Conservation (phyloP, 768 basidiomycete species). For the Collybiopsis confluens region DNA sequence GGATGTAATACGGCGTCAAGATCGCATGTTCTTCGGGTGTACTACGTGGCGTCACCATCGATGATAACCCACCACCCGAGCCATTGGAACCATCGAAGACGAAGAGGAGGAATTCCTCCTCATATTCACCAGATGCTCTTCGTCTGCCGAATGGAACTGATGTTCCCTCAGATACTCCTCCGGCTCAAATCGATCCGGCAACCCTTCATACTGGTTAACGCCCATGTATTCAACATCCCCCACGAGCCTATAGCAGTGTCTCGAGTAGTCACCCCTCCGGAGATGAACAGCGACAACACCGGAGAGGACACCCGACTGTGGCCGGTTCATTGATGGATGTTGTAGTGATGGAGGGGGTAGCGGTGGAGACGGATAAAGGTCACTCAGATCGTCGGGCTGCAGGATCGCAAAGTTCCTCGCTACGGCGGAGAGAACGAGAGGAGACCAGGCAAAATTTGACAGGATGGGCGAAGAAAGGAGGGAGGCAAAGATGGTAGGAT, state of each 20-base stretch:
- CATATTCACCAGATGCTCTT: too few species aligned
- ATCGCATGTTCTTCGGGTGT: conserved; percentile 2
- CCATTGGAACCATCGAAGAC: not conserved
- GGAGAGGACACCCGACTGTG: conserved; percentile 19
- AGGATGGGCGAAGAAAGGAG: conserved; percentile 39
- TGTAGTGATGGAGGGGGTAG: conserved; percentile 10
- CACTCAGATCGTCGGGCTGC: not conserved
- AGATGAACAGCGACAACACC: conserved; percentile 48
- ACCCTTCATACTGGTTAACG: conserved; percentile 40
- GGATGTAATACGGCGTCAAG: conserved; percentile 33
- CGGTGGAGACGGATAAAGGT: not conserved
- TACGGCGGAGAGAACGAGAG: conserved; percentile 11
- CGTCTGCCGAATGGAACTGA: not conserved
- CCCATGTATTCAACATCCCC: conserved; percentile 34
- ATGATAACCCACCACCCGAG: not conserved
- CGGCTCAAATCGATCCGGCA: conserved; percentile 39
- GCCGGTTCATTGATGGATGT: too few species aligned
- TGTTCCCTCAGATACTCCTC: conserved; percentile 18
- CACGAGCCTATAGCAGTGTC: conserved; percentile 35
- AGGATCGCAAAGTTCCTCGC: conserved; percentile 12
- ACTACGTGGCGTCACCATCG: not conserved
- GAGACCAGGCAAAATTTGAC: conserved; percentile 31
- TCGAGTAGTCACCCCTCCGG: conserved; percentile 46
- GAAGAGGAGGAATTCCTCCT: not conserved
- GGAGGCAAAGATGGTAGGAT: conserved; percentile 30